phyloP scores from a whole-genome alignment of 441 rosid species.

The Kokia cookei region DNA sequence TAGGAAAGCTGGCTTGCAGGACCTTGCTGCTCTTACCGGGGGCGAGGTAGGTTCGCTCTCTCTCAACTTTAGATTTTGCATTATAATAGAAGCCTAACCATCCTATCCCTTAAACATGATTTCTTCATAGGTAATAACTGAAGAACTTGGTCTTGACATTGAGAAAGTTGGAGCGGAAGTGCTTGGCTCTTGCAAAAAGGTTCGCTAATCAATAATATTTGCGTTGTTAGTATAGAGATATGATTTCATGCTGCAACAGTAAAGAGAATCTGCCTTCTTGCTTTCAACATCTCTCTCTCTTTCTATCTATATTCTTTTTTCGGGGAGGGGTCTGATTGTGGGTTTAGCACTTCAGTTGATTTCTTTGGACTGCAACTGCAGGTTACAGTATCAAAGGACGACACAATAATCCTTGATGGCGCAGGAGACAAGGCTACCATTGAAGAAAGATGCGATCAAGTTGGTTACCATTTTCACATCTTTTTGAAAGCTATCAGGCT shows the following conservation, averaged over 20 bases:
- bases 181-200: slow-evolving; percentile 84
- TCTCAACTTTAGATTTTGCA: not conserved
- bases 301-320: too few relatives aligned
- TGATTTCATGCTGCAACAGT: not conserved
- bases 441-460: too few relatives aligned
- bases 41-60: slow-evolving; percentile 43
- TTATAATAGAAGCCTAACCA: not conserved
- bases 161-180: slow-evolving; percentile 59
- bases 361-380: too few relatives aligned
- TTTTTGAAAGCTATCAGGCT: not conserved
- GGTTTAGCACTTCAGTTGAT: not conserved
- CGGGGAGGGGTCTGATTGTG: not conserved
- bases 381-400: too few relatives aligned
- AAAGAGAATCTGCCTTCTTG: not conserved
- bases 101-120: not conserved
- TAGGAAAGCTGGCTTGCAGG: slow-evolving; percentile 52
- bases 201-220: slow-evolving; percentile 3
- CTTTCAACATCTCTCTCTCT: not conserved
- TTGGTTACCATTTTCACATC: not conserved
- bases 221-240: not conserved
- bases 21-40: slow-evolving; percentile 73
- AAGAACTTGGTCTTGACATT: slow-evolving; percentile 68
- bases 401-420: too few relatives aligned
- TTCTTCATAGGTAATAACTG: slow-evolving; percentile 53
- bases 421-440: too few relatives aligned